Percentiles rank a stretch among this genome's conserved stretches.
phyloP scores from a whole-genome alignment of 2,329 filamentous ascomycete genomes.

The Apiospora marii region DNA sequence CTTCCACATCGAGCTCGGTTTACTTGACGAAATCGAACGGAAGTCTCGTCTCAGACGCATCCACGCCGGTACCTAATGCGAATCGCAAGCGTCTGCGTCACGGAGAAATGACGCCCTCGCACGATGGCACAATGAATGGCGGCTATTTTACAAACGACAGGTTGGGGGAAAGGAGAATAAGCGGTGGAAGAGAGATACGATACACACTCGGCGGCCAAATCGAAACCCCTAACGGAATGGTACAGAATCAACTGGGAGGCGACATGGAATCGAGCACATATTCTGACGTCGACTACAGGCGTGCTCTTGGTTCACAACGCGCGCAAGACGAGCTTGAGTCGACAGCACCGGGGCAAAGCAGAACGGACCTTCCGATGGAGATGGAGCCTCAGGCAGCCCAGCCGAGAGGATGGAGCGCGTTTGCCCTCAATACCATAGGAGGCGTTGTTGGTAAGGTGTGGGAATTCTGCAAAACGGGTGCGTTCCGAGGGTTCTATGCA shows the following conservation, averaged over 20 bases:
- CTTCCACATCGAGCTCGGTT: conserved; percentile 47
- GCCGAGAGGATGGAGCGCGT: conserved; percentile 60
- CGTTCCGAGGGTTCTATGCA: conserved; percentile 86
- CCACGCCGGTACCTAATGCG: conserved; percentile 42
- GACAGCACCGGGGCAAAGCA: conserved; percentile 40
- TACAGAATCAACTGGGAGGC: conserved; percentile 40
- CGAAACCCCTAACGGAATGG: conserved; percentile 52
- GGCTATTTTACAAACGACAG: conserved; percentile 40
- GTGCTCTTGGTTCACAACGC: conserved; percentile 58
- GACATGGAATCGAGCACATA: conserved; percentile 61
- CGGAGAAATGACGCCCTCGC: conserved; percentile 41
- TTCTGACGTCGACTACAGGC: conserved; percentile 64
- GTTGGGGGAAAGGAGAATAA: conserved; percentile 15
- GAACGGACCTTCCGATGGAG: conserved; percentile 29
- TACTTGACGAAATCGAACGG: conserved; percentile 50
- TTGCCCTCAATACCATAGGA: conserved; percentile 69
- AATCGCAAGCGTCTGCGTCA: conserved; percentile 56
- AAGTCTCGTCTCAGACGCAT: conserved; percentile 48
- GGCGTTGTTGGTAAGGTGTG: conserved; percentile 80
- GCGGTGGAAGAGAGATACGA: conserved; percentile 37
- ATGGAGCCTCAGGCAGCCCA: conserved; percentile 34
- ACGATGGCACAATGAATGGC: conserved; percentile 43
- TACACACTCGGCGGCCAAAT: conserved; percentile 64
- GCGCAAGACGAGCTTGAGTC: conserved; percentile 48
- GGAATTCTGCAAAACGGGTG: conserved; percentile 78